Evolutionary conservation across 768 basidiomycete species (phyloP).

Genomic region (Boletellus ananiceps): DNA sequence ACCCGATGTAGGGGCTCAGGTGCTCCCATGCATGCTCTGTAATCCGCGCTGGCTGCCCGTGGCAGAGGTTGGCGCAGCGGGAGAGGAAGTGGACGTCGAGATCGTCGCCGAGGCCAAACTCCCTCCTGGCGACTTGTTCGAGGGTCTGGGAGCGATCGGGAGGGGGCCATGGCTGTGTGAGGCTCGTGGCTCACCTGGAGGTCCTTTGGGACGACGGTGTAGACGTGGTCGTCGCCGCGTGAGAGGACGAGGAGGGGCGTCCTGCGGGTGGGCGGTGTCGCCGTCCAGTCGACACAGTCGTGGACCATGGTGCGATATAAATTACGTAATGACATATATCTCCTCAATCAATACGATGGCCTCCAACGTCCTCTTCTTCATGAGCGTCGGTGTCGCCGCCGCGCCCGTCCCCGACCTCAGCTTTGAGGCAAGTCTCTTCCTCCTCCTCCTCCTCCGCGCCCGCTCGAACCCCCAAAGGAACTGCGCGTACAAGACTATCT

Average conservation of each 20-base stretch:
- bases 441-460: too few relatives aligned
- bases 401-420: conserved; percentile 15
- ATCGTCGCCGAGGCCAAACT: conserved; percentile 20
- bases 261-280: conserved; percentile 17
- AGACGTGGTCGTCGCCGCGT: conserved; percentile 12
- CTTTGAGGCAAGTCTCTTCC: conserved; percentile 24
- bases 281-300: conserved; percentile 26
- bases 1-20: conserved; percentile 20
- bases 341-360: background rate
- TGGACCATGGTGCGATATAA: conserved; percentile 8
- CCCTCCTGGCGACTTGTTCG: conserved; percentile 12
- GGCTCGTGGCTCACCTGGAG: conserved; percentile 10
- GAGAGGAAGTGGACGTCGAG: conserved; percentile 12
- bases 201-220: conserved; percentile 14
- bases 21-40: conserved; percentile 18
- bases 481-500: conserved; percentile 52
- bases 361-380: conserved; percentile 20
- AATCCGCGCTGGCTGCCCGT: conserved; percentile 20
- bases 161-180: too few relatives aligned
- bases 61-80: conserved; percentile 20
- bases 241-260: conserved; percentile 18
- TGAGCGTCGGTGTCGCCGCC: conserved; percentile 24
- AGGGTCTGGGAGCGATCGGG: conserved; percentile 10
- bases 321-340: conserved; percentile 12
- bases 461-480: conserved; percentile 38